A percentile compares a stretch with the other conserved stretches of the same genome.
Evolutionary conservation across 768 basidiomycete genomes (phyloP).

Genomic region (Trametopsis cervina): DNA sequence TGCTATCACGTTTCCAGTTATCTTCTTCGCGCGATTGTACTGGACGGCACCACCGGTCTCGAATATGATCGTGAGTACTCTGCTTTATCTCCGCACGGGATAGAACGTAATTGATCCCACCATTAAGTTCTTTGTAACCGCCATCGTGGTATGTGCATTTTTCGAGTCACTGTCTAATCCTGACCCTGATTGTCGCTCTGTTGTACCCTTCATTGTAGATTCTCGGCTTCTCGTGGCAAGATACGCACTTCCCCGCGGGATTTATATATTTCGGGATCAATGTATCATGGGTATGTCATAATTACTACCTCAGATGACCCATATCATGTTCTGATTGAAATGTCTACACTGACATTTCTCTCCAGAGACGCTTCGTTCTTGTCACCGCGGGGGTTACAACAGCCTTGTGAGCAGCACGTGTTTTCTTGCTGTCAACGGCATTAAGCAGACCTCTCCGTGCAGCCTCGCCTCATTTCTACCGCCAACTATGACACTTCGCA

Average conservation of each 20-base stretch:
- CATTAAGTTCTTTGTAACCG: conserved; percentile 47
- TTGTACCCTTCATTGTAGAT: conserved; percentile 34
- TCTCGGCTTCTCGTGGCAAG: conserved; percentile 69
- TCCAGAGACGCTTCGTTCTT: conserved; percentile 57
- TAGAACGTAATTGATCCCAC: not conserved
- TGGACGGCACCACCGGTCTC: conserved; percentile 69
- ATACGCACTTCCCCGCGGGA: conserved; percentile 37
- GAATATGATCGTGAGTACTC: conserved; percentile 38
- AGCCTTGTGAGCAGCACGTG: conserved; percentile 52
- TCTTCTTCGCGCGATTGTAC: conserved; percentile 66
- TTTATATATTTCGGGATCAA: conserved; percentile 53
- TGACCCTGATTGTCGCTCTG: not conserved
- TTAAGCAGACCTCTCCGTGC: conserved; percentile 3
- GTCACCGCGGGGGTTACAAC: conserved; percentile 68
- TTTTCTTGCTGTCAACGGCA: not conserved
- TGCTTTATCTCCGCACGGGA: conserved; percentile 1
- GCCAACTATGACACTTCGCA: conserved; percentile 69
- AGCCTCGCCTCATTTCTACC: conserved; percentile 54
- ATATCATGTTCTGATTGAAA: not conserved
- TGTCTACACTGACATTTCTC: not conserved
- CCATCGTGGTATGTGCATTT: conserved; percentile 43
- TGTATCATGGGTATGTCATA: conserved; percentile 60
- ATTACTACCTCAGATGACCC: not conserved
- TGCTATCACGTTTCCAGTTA: conserved; percentile 63
- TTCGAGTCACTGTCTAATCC: not conserved